Percentiles rank a stretch among this genome's conserved stretches.
phyloP scores from a whole-genome alignment of 2,329 filamentous ascomycete genomes.

The Pseudocercospora fuligena region DNA sequence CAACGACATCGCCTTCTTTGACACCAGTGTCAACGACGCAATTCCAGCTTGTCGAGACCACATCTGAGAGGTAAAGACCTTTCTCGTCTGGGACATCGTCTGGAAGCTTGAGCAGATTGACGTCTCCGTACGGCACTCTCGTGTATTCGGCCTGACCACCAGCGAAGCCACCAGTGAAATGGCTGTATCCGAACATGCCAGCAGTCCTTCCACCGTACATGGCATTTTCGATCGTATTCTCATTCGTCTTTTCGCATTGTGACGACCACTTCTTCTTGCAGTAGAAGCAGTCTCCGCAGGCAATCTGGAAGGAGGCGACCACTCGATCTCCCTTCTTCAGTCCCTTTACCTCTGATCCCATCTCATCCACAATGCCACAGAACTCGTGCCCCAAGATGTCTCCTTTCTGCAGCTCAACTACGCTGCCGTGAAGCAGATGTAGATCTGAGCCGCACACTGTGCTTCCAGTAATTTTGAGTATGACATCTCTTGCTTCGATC shows the following conservation, averaged over 20 bases:
- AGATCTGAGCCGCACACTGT: conserved; percentile 67
- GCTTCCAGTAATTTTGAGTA: conserved; percentile 74
- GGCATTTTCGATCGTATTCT: conserved; percentile 70
- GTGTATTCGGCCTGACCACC: conserved; percentile 89
- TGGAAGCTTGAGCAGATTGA: conserved; percentile 80
- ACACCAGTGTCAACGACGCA: conserved; percentile 82
- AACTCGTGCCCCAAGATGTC: conserved; percentile 60
- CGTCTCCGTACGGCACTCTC: conserved; percentile 77
- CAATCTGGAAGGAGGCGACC: conserved; percentile 86
- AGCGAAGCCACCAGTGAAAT: conserved; percentile 85
- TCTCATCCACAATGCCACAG: conserved; percentile 55
- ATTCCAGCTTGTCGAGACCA: conserved; percentile 79
- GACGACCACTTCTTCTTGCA: conserved; percentile 79
- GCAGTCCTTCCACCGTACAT: conserved; percentile 81
- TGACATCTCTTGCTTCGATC: conserved; percentile 75
- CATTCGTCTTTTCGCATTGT: conserved; percentile 79
- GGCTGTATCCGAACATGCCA: conserved; percentile 63
- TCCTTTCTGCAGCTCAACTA: conserved; percentile 57
- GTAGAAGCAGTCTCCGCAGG: conserved; percentile 70
- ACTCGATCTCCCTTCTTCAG: conserved; percentile 62
- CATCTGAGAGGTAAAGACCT: conserved; percentile 79
- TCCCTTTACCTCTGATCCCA: conserved; percentile 50
- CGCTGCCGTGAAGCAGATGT: conserved; percentile 58
- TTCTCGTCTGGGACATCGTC: conserved; percentile 84
- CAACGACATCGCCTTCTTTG: conserved; percentile 76